phyloP scores from a whole-genome alignment of 148 eudicot species.

The Amaranthus hypochondriacus region DNA sequence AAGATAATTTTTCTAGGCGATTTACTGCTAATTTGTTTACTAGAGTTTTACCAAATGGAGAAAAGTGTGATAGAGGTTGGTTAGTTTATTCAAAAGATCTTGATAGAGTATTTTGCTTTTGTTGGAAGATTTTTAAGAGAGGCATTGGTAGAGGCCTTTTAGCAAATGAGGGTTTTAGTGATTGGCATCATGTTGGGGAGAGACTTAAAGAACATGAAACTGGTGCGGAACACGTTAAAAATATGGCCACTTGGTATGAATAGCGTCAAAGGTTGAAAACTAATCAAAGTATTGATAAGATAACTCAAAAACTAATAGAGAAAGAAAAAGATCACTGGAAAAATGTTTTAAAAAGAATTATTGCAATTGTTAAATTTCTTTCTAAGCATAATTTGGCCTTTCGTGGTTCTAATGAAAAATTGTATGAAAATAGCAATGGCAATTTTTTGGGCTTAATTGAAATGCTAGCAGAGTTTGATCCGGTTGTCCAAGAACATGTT shows the following conservation, averaged over 20 bases:
- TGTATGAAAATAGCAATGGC: neutral
- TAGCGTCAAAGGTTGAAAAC: too few species aligned
- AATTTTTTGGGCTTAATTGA: slow-evolving; percentile 3
- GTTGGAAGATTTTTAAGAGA: neutral
- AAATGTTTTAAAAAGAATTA: too few species aligned
- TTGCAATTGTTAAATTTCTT: too few species aligned
- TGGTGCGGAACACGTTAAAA: slow-evolving; percentile 20
- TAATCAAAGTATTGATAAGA: too few species aligned
- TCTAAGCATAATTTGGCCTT: slow-evolving; percentile 1
- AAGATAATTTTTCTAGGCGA: too few species aligned
- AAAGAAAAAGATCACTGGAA: too few species aligned
- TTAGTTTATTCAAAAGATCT: slow-evolving; percentile 22
- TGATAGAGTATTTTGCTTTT: slow-evolving; percentile 4
- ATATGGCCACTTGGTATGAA: slow-evolving; percentile 17
- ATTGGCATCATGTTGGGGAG: slow-evolving; percentile 18
- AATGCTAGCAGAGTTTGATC: neutral
- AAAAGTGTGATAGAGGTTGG: too few species aligned
- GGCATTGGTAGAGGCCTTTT: slow-evolving; percentile 1
- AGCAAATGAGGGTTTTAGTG: slow-evolving; percentile 24
- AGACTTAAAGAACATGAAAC: slow-evolving; percentile 25
- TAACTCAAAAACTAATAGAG: too few species aligned
- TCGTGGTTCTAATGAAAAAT: neutral
- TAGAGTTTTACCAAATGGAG: too few species aligned
- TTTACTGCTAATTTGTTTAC: neutral
- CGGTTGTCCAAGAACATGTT: too few species aligned